A percentile compares a stretch with the other conserved stretches of the same genome.
Conservation (phyloP, 2,329 filamentous ascomycete genomes). For the Phoma sp. region DNA sequence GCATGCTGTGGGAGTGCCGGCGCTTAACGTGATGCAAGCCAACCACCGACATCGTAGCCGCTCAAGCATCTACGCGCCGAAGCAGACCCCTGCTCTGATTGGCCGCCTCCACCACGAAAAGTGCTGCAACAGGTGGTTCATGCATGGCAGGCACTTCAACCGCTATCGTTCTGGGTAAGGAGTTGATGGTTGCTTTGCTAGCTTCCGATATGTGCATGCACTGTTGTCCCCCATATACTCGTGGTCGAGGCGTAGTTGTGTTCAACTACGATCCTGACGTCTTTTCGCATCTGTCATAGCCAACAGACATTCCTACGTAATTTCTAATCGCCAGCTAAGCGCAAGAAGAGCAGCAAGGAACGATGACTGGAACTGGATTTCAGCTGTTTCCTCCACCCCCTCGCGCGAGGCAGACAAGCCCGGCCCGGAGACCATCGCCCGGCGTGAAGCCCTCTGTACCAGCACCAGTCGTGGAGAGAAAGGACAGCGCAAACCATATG, state of each 20-base stretch:
- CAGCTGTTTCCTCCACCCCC: slow-evolving; percentile 49
- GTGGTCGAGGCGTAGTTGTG: slow-evolving; percentile 2
- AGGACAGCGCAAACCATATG: slow-evolving; percentile 39
- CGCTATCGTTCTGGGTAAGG: slow-evolving; percentile 38
- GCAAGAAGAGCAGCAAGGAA: slow-evolving; percentile 12
- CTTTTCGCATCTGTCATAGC: not conserved
- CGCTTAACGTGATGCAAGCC: slow-evolving; percentile 43
- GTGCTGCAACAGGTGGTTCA: slow-evolving; percentile 32
- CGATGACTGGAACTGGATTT: slow-evolving; percentile 44
- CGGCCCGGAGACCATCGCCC: slow-evolving; percentile 31
- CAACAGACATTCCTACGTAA: not conserved
- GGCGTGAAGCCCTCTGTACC: slow-evolving; percentile 37
- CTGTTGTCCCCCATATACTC: slow-evolving; percentile 23
- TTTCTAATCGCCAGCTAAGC: slow-evolving; percentile 4
- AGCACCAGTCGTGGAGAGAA: slow-evolving; percentile 37
- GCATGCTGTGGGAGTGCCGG: slow-evolving; percentile 39
- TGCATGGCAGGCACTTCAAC: slow-evolving; percentile 43
- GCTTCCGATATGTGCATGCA: slow-evolving; percentile 23
- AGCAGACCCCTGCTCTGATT: slow-evolving; percentile 39
- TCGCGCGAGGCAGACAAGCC: slow-evolving; percentile 43
- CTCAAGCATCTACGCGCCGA: slow-evolving; percentile 42
- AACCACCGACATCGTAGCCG: slow-evolving; percentile 48
- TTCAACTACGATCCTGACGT: slow-evolving; percentile 1
- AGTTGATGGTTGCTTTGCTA: slow-evolving; percentile 20
- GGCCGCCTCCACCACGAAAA: slow-evolving; percentile 32